These are phyloP conservation scores for Quercus glauca DNA, from an alignment of 306 rosid species.

Conservation along the genomic window DNA sequence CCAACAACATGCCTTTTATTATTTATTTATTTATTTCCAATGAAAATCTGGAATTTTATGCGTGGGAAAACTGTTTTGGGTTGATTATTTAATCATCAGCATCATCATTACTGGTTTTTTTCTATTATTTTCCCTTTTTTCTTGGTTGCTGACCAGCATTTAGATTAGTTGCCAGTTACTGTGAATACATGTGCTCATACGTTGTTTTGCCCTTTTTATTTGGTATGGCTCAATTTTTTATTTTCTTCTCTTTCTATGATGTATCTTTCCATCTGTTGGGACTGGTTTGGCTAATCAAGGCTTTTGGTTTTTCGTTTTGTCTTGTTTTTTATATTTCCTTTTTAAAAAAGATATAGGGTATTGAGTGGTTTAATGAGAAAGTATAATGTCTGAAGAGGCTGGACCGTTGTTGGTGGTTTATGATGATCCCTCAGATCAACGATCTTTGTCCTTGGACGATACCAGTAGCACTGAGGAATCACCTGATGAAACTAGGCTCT, in stretches of 20 bases:
- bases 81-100: not conserved
- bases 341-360: not conserved
- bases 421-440: conserved; percentile 89
- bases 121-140: not conserved
- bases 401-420: conserved; percentile 68
- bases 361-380: conserved; percentile 20
- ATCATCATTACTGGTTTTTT: not conserved
- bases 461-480: conserved; percentile 92
- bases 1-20: no score
- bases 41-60: no score
- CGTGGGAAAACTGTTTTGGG: no score
- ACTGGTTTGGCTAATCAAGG: not conserved
- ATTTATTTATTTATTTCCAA: no score
- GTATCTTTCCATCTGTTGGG: not conserved
- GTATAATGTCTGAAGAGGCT: conserved; percentile 73
- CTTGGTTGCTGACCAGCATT: not conserved
- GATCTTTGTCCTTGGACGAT: conserved; percentile 69
- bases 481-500: conserved; percentile 65
- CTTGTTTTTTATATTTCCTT: not conserved
- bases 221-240: not conserved
- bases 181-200: not conserved
- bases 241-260: not conserved
- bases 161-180: not conserved
- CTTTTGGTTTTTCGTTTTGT: not conserved
- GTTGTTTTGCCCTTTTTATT: not conserved